phyloP scores from a whole-genome alignment of 2,329 filamentous ascomycete species.

The Calonectria honghensis region DNA sequence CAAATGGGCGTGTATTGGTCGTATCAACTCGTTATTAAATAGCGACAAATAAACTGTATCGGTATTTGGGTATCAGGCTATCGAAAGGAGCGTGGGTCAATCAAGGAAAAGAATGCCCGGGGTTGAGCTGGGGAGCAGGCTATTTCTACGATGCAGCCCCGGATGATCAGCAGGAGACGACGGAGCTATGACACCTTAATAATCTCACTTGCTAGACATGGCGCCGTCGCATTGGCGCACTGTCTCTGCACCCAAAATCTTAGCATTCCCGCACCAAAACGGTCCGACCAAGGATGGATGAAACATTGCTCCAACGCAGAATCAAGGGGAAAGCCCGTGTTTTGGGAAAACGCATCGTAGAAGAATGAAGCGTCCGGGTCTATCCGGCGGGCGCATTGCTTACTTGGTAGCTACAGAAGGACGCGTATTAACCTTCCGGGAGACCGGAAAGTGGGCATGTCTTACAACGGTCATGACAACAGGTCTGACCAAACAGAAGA shows the following conservation, averaged over 20 bases:
- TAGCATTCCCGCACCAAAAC: slow-evolving; percentile 24
- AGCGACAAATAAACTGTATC: neutral
- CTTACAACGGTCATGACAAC: neutral
- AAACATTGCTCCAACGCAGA: neutral
- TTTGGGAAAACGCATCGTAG: too few relatives aligned
- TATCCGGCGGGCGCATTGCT: neutral
- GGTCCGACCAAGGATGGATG: slow-evolving; percentile 10
- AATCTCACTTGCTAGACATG: slow-evolving; percentile 23
- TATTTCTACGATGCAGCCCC: slow-evolving; percentile 1
- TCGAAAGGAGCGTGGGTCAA: neutral
- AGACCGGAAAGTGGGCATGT: slow-evolving; percentile 15
- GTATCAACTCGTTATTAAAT: neutral
- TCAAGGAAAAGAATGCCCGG: neutral
- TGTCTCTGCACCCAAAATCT: slow-evolving; percentile 3
- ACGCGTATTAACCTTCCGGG: slow-evolving; percentile 14
- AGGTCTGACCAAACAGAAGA: neutral
- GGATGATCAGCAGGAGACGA: slow-evolving; percentile 13
- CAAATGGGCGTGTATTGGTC: neutral
- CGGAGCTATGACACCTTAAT: slow-evolving; percentile 12
- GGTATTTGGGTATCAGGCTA: neutral
- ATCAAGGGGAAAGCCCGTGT: neutral
- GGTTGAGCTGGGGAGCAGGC: neutral
- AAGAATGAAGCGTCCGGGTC: slow-evolving; percentile 6
- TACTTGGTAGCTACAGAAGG: neutral
- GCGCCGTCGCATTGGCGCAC: slow-evolving; percentile 5